Evolutionary conservation across 2,329 filamentous ascomycete genomes (phyloP).

Genomic region (Polytolypa hystricis): DNA sequence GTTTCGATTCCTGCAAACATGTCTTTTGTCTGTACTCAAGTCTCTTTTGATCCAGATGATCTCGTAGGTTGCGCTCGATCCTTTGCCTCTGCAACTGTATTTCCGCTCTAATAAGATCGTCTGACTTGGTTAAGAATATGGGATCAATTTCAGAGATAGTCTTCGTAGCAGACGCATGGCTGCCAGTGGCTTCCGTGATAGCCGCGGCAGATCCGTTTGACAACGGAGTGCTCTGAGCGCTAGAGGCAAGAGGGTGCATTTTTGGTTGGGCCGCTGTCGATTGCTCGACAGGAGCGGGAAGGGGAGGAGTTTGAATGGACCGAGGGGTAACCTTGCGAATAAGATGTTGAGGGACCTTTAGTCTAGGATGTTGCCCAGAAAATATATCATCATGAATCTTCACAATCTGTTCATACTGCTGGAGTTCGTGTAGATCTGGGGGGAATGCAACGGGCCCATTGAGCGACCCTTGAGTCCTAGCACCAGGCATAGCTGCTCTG

Average conservation of each 20-base stretch:
- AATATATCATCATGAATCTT: constrained; percentile 70
- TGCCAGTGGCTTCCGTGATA: constrained; percentile 12
- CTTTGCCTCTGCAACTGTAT: constrained; percentile 67
- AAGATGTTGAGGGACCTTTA: constrained; percentile 47
- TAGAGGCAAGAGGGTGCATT: constrained; percentile 9
- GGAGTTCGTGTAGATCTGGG: constrained; percentile 43
- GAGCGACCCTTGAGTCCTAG: constrained; percentile 12
- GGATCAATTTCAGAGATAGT: constrained; percentile 64
- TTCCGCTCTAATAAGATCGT: constrained; percentile 72
- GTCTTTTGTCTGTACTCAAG: constrained; percentile 39
- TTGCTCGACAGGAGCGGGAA: constrained; percentile 16
- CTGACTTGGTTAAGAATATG: constrained; percentile 75
- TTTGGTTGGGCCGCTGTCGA: constrained; percentile 12
- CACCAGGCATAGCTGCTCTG: constrained; percentile 1
- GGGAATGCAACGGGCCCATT: constrained; percentile 18
- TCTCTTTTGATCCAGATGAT: constrained; percentile 61
- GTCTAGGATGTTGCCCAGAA: constrained; percentile 54
- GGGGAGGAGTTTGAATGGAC: constrained; percentile 23
- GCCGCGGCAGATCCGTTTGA: constrained; percentile 14
- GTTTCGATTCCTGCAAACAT: constrained; percentile 41
- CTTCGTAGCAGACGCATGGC: constrained; percentile 23
- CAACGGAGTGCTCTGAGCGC: constrained; percentile 9
- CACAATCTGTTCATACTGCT: constrained; percentile 70
- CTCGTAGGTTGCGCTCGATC: constrained; percentile 64
- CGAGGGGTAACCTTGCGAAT: constrained; percentile 30